Base-by-base conservation (phyloP, 352 stramenopile genomes). In the Globisporangium cederbergense region DNA sequence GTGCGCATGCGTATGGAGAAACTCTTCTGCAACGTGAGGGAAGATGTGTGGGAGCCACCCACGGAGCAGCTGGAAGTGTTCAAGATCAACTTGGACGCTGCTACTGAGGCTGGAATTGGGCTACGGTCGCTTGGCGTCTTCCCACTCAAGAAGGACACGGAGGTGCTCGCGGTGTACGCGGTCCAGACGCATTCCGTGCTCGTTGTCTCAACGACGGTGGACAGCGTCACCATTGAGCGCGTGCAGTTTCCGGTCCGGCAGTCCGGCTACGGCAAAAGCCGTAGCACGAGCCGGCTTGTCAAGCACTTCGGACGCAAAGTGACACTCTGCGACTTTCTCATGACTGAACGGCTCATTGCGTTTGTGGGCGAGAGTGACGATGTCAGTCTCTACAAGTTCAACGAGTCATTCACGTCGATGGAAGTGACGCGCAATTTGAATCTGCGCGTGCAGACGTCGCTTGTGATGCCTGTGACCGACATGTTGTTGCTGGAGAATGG, bases 381-480 rank as follows among this genome's bases (percentile, higher is more conserved):
- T 3, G 43, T 59, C 10, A 49, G 22, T 0, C 43, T 74, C 7
- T 74, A 65, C 64, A 67, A 67, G 16, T 71, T 71, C 25, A 68
- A 49, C 56, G 54, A 61, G 4, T 28, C 42, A 16, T 72, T 69
- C 30, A 13, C 8, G 13, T 47, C 59, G n/a, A 69, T 75, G 65
- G 42, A 64, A 30, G 11, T 43, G 6, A 69, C 60, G 9, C 55
- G 60, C 14, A 54, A 6, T 14, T n/a, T 65, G 38, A 60, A 56
- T 49, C 28, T 51, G 49, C 63, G 42, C 10, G 57, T 74, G 6
- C 45, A 61, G 5, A 72, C 67, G n/a, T 65, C 67, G 16, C 28
- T 77, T 2, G 7, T 16, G n/a, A 18, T 60, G 14, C 63, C 71
- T 18, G 25, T 72, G 5, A 14, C 9, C 2, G 55, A 58, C 20